Evolutionary conservation across 805 yeast species (phyloP), one percentile per base, ranked within the genome.

Genomic region (Kodamaea hsintzibuensis): DNA sequence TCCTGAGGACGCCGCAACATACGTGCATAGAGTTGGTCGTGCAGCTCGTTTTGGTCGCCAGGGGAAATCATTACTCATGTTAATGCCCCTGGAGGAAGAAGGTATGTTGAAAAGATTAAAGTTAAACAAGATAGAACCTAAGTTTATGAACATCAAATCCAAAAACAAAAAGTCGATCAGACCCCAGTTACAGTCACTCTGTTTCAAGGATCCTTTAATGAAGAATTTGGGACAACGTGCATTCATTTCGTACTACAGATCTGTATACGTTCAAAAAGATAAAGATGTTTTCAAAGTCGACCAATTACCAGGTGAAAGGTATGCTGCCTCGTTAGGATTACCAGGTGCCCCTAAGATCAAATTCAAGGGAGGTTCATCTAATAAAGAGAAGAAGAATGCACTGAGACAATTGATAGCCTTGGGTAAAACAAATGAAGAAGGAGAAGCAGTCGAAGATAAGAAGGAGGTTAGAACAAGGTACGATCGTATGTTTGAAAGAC

Each of bases 321-420:
- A 77, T 70, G 98, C 99, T 4, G 82, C 82, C 55, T 88, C 97
- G 3, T 70, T 92, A 47, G 99, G 99, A 8, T 79, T 95, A 43
- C 97, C 98, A 1, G 97, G 98, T 52, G 97, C 97, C 2, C 99
- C 99, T 43, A 86, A 89, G 62, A 88, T 95, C 62, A 91, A 90
- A 67, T 80, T 93, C 53, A 72, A 77, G 59, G 81, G 81, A 17
- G 76, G 77, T 2, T 76, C 76, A 42, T 87, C 85, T 13, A 74
- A 79, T 22, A 90, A 90, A 64, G 91, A 85, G 60, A 73, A 82
- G 73, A 93, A 93, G 70, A 93, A 93, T 67, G 83, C 86, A 22
- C 85, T 96, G 1, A 82, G 97, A 63, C 84, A 85, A 59, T 71
- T 92, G 58, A 62, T 82, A 47, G 78, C 80, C 6, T 72, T 90